phyloP scores from a whole-genome alignment of 495 filamentous ascomycete genomes.

The Podospora comata region DNA sequence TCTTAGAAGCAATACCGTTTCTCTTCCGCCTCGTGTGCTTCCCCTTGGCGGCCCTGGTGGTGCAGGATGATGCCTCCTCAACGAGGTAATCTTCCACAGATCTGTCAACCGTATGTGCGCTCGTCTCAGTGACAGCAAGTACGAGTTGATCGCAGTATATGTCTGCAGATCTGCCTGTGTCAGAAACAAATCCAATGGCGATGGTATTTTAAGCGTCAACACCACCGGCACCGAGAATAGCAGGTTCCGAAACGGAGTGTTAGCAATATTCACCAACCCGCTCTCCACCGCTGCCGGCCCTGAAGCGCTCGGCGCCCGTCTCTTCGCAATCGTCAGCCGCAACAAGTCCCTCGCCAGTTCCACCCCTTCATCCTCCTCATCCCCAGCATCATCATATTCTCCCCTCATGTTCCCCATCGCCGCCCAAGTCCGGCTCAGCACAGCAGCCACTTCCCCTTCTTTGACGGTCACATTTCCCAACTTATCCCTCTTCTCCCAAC shows the following conservation, averaged over 20 bases:
- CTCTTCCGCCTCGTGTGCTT: conserved; percentile 54
- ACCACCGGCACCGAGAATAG: conserved; percentile 73
- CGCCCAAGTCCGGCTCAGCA: conserved; percentile 71
- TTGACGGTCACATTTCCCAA: conserved; percentile 65
- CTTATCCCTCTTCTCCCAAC: conserved; percentile 49
- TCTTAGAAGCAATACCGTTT: conserved; percentile 54
- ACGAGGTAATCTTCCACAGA: conserved; percentile 76
- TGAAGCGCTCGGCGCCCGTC: conserved; percentile 30
- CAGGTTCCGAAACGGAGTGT: conserved; percentile 69
- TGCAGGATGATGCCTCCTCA: conserved; percentile 71
- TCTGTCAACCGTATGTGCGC: conserved; percentile 77
- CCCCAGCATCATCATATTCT: conserved; percentile 68
- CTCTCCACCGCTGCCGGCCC: conserved; percentile 19
- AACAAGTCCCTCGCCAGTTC: conserved; percentile 78
- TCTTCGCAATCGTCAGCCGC: conserved; percentile 59
- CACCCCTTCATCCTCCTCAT: conserved; percentile 70
- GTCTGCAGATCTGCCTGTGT: conserved; percentile 65
- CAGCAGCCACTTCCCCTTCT: conserved; percentile 77
- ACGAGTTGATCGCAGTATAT: conserved; percentile 82
- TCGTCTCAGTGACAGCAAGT: conserved; percentile 77
- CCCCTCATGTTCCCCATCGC: conserved; percentile 68
- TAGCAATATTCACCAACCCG: conserved; percentile 33
- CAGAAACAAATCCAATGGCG: conserved; percentile 86
- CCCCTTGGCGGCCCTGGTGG: conserved; percentile 63
- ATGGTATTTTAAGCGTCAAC: conserved; percentile 68